Evolutionary conservation across 1,284 basidiomycete genomes (phyloP).

Genomic region (Uromyces viciae-fabae): DNA sequence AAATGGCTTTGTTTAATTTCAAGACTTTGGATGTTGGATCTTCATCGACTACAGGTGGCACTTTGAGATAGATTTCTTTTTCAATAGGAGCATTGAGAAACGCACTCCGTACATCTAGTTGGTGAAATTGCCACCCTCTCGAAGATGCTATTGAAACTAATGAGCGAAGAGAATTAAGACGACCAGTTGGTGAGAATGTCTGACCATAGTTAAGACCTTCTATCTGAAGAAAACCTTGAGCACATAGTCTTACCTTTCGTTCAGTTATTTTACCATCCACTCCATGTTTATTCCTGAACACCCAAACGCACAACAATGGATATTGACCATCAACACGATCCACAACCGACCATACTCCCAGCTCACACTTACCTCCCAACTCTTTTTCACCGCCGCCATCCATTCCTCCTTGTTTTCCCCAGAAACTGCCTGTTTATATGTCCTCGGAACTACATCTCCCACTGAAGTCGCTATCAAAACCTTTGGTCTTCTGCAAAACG

Average conservation of each 20-base stretch:
- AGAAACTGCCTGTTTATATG: no score
- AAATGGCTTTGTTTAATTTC: not conserved
- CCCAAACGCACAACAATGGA: no score
- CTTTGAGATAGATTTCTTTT: not conserved
- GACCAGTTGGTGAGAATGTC: slow-evolving; percentile 15
- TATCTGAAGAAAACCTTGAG: slow-evolving; percentile 2
- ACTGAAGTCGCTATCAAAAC: no score
- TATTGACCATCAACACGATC: no score
- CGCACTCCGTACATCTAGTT: not conserved
- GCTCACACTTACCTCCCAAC: no score
- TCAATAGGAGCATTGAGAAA: not conserved
- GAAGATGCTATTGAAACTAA: not conserved
- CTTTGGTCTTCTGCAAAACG: no score
- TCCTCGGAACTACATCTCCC: no score
- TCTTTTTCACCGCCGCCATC: no score
- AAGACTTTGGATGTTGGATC: not conserved
- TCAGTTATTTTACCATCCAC: not conserved
- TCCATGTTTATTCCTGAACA: not conserved
- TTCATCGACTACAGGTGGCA: not conserved
- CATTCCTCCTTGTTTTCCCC: no score
- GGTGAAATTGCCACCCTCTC: not conserved
- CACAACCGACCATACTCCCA: no score
- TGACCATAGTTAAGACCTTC: not conserved
- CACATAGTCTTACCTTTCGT: not conserved
- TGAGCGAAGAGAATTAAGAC: not conserved